Base-by-base conservation (phyloP, 768 basidiomycete species). In the Mycena vitilis region DNA sequence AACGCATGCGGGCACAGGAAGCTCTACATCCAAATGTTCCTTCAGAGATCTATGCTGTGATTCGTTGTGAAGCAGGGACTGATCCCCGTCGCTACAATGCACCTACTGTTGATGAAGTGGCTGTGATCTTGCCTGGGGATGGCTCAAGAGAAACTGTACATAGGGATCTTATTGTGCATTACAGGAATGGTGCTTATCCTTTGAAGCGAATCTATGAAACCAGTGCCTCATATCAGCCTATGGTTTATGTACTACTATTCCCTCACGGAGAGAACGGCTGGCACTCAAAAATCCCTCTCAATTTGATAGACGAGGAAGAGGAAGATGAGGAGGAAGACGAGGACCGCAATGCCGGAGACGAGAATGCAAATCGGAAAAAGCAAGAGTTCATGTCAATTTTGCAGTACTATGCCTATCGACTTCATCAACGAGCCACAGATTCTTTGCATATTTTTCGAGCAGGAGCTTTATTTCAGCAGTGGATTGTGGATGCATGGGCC, bases 401-500 rank as follows among this genome's bases (percentile, higher is more conserved):
- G 0, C 66, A 74, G 0, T 82, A 71, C 42, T 75, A 75, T 74
- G 75, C 79, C 0, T 83, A 81, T 66, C 72, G 75, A 0, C 64
- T 86, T 0, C 80, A 83, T 57, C 2, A 65, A 0, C 65, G 78
- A 2, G 54, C 44, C 16, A 37, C 45, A 42, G 73, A 81, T 47
- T 75, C 71, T 30, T 13, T 48, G 5, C 75, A 75, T 63, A 48
- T 85, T 15, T 79, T 84, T 25, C 1, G 16, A 13, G 63, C 73
- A 67, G n/a, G 81, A 2, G 73, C 74, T 23, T 77, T 88, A 0
- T 79, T 87, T 42, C 83, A 86, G 59, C 80, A 85, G 51, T 84
- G 77, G 65, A 54, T 84, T 40, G 80, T 81, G 59, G 84, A 88
- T 77, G 73, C 66, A 1, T 88, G 80, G 81, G 85, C 86, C 16